Percentiles rank a stretch among this genome's conserved stretches.
These are phyloP conservation scores for Stemphylium beticola DNA, from an alignment of 2,329 filamentous ascomycete genomes.

Conservation along the genomic window DNA sequence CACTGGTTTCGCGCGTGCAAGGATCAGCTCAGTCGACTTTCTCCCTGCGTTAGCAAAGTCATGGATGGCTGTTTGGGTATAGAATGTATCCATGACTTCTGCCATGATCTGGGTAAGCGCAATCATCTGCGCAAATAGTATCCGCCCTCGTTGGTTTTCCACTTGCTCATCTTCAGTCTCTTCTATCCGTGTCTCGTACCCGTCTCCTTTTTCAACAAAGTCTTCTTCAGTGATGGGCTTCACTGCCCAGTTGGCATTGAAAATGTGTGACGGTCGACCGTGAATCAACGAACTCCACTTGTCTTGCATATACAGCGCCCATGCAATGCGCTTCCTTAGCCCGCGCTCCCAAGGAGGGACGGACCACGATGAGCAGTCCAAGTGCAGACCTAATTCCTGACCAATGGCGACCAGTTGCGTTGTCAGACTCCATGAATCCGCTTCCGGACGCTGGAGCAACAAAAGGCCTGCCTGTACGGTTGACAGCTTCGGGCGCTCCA, in stretches of 20 bases:
- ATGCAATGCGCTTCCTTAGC: conserved; percentile 81
- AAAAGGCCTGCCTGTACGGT: conserved; percentile 79
- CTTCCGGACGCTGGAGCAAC: conserved; percentile 75
- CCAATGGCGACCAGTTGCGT: conserved; percentile 85
- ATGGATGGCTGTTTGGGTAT: conserved; percentile 77
- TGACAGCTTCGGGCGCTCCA: conserved; percentile 81
- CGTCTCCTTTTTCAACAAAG: conserved; percentile 68
- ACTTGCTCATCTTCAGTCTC: conserved; percentile 62
- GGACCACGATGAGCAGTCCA: conserved; percentile 86
- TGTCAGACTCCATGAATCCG: conserved; percentile 83
- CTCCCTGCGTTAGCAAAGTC: conserved; percentile 69
- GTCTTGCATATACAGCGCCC: conserved; percentile 94
- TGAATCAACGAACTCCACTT: conserved; percentile 89
- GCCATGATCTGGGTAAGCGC: conserved; percentile 75
- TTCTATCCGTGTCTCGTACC: conserved; percentile 58
- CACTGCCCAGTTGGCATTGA: conserved; percentile 77
- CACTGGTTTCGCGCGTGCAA: conserved; percentile 79
- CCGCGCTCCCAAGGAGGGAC: conserved; percentile 89
- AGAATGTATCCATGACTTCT: conserved; percentile 83
- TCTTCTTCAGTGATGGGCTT: conserved; percentile 68
- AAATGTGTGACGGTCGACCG: conserved; percentile 81
- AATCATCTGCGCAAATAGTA: conserved; percentile 77
- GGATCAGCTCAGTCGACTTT: conserved; percentile 74
- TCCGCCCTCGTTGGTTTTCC: conserved; percentile 70
- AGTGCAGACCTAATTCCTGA: conserved; percentile 86